Percentiles rank a stretch among this genome's conserved stretches.
Evolutionary conservation across 768 basidiomycete genomes (phyloP).

Genomic region (Boletus huronensis): DNA sequence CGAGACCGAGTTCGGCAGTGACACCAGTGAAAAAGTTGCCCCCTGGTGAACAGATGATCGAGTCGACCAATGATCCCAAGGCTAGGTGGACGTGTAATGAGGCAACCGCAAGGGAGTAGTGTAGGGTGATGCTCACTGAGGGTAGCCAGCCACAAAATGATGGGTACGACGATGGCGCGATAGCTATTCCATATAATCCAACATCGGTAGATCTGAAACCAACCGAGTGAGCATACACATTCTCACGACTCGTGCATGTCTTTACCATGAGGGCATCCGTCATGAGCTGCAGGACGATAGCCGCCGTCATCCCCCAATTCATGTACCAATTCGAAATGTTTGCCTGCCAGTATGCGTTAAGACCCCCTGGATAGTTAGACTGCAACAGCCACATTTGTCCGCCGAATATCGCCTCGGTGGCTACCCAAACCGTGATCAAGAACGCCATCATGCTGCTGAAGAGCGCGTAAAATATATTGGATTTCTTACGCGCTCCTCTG

Average conservation of each 20-base stretch:
- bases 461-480: conserved; percentile 18
- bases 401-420: conserved; percentile 19
- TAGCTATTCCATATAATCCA: conserved; percentile 32
- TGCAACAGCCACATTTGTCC: conserved; percentile 37
- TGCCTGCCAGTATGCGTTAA: conserved; percentile 27
- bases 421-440: conserved; percentile 30
- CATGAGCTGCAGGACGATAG: conserved; percentile 33
- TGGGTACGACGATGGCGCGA: conserved; percentile 11
- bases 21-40: conserved; percentile 18
- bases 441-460: conserved; percentile 28
- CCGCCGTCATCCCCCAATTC: conserved; percentile 23
- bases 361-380: conserved; percentile 34
- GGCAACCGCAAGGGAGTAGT: not conserved
- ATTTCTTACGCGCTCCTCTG: conserved; percentile 1
- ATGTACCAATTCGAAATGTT: conserved; percentile 27
- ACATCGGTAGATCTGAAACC: conserved; percentile 39
- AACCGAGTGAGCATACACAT: not conserved
- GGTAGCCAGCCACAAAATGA: conserved; percentile 21
- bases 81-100: conserved; percentile 7
- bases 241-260: not conserved
- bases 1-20: conserved; percentile 8
- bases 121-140: conserved; percentile 12
- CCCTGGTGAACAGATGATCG: conserved; percentile 11
- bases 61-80: conserved; percentile 15
- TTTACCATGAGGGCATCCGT: conserved; percentile 31